phyloP scores from a whole-genome alignment of 2,329 filamentous ascomycete genomes.

The Ceratocystis smalleyi region DNA sequence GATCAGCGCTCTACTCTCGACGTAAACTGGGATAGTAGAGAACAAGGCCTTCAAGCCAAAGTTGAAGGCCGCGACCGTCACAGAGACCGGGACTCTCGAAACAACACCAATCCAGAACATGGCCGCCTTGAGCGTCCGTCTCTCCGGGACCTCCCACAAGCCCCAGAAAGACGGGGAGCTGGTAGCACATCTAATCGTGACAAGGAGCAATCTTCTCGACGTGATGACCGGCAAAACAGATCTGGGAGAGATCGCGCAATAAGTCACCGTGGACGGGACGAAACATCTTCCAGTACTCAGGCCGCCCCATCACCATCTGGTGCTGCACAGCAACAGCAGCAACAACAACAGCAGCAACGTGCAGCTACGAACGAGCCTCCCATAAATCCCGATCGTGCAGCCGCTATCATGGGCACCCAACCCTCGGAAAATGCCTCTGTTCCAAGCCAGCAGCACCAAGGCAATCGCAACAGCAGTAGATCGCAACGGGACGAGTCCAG shows the following conservation, averaged over 20 bases:
- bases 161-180: constrained; percentile 36
- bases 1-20: constrained; percentile 11
- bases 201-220: constrained; percentile 12
- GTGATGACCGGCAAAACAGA: constrained; percentile 17
- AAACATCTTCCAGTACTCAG: constrained; percentile 15
- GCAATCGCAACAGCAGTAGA: not conserved
- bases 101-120: constrained; percentile 9
- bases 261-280: constrained; percentile 17
- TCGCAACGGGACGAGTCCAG: constrained; percentile 9
- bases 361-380: constrained; percentile 28
- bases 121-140: constrained; percentile 13
- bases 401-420: constrained; percentile 27
- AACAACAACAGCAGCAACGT: constrained; percentile 12
- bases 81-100: constrained; percentile 12
- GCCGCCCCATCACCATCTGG: constrained; percentile 18
- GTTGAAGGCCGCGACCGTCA: constrained; percentile 8
- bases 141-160: constrained; percentile 25
- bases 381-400: constrained; percentile 41
- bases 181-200: constrained; percentile 5
- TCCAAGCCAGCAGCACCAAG: not conserved
- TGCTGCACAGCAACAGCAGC: constrained; percentile 22
- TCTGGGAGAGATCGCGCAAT: constrained; percentile 21
- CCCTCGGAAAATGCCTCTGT: not conserved
- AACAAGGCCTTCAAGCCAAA: not conserved
- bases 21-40: constrained; percentile 6